These are phyloP conservation scores for Amauroascus niger DNA, from an alignment of 2,329 filamentous ascomycete genomes.

Conservation along the genomic window DNA sequence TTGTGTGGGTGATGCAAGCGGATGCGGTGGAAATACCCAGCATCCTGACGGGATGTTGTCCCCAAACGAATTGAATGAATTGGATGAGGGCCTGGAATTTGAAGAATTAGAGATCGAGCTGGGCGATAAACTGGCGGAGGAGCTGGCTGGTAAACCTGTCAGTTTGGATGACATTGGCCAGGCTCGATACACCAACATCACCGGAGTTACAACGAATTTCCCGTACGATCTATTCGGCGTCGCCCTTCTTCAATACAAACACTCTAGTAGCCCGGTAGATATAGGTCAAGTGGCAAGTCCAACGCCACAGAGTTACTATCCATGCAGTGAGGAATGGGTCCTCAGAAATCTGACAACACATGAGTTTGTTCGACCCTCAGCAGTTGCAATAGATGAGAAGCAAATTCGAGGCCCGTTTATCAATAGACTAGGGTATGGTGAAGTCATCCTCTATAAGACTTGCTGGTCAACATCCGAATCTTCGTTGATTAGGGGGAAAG, in stretches of 20 bases:
- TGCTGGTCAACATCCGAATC: slow-evolving; percentile 21
- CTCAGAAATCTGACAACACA: slow-evolving; percentile 28
- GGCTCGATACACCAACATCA: neutral
- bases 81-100: slow-evolving; percentile 16
- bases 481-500: neutral
- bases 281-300: slow-evolving; percentile 17
- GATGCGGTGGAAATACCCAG: slow-evolving; percentile 13
- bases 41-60: slow-evolving; percentile 18
- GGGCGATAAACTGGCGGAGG: neutral
- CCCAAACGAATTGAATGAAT: slow-evolving; percentile 15
- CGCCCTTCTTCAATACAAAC: slow-evolving; percentile 13
- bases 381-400: slow-evolving; percentile 22
- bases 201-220: neutral
- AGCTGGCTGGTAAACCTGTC: neutral
- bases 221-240: slow-evolving; percentile 2
- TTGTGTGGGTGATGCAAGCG: slow-evolving; percentile 19
- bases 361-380: slow-evolving; percentile 25
- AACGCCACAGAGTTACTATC: slow-evolving; percentile 21
- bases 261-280: slow-evolving; percentile 16
- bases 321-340: slow-evolving; percentile 24
- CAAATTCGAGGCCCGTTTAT: slow-evolving; percentile 26
- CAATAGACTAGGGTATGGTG: slow-evolving; percentile 22
- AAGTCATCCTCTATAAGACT: slow-evolving; percentile 24
- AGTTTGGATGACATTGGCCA: neutral
- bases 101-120: slow-evolving; percentile 1